Percentiles rank a stretch among this genome's conserved stretches.
These are phyloP conservation scores for Tympanopsis confertula DNA, from an alignment of 2,329 filamentous ascomycete genomes.

Conservation along the genomic window DNA sequence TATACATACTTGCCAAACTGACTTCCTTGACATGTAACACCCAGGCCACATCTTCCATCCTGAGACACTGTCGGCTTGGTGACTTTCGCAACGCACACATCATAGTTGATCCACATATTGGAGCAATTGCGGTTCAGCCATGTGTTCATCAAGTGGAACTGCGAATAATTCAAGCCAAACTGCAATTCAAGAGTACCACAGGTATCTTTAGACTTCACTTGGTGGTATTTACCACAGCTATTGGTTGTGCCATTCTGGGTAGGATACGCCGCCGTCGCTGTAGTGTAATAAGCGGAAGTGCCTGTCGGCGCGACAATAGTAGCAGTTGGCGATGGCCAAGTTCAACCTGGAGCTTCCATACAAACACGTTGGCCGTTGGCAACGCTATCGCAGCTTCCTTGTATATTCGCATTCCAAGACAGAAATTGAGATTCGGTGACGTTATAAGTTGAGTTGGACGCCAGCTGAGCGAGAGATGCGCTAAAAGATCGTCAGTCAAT, in stretches of 20 bases:
- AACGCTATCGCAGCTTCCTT: slow-evolving; percentile 7
- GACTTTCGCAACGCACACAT: neutral
- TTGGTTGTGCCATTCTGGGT: slow-evolving; percentile 6
- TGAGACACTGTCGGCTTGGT: slow-evolving; percentile 2
- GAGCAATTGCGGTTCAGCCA: slow-evolving; percentile 3
- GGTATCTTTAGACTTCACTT: slow-evolving; percentile 6
- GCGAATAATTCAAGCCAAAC: slow-evolving; percentile 3
- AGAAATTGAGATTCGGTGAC: slow-evolving; percentile 4
- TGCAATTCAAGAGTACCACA: slow-evolving; percentile 3
- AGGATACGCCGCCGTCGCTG: slow-evolving; percentile 7
- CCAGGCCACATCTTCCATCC: slow-evolving; percentile 5
- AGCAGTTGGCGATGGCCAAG: slow-evolving; percentile 3
- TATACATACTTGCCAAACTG: too few species aligned
- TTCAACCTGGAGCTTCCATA: slow-evolving; percentile 2
- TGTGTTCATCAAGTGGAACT: slow-evolving; percentile 5
- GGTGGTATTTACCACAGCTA: slow-evolving; percentile 8
- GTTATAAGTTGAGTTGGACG: slow-evolving; percentile 2
- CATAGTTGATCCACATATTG: neutral
- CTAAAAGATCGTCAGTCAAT: neutral
- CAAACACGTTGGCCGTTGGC: slow-evolving; percentile 7
- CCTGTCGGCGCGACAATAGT: slow-evolving; percentile 3
- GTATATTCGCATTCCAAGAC: slow-evolving; percentile 8
- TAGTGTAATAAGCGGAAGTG: slow-evolving; percentile 7
- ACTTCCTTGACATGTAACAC: slow-evolving; percentile 4
- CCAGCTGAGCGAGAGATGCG: slow-evolving; percentile 1